Conservation (phyloP, 2,329 filamentous ascomycete genomes). For the Hypoxylon sp. region DNA sequence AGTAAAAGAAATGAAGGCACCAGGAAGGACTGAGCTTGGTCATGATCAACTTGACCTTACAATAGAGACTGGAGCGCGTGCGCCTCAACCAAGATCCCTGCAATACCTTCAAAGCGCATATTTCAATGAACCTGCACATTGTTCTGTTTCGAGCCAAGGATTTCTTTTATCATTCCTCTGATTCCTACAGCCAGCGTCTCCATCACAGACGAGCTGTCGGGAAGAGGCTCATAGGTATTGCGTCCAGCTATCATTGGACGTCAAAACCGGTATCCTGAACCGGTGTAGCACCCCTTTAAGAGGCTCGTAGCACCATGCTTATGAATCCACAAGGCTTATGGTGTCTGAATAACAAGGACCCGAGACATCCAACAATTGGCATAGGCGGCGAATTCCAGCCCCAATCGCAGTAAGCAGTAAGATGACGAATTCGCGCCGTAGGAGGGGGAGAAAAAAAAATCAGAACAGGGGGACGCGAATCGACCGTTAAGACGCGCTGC, state of each 20-base stretch:
- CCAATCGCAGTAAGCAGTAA: constrained; percentile 2
- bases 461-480: not conserved
- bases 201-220: not conserved
- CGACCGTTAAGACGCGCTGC: constrained; percentile 12
- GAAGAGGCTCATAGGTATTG: not conserved
- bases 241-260: not conserved
- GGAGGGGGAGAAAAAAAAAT: not conserved
- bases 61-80: not conserved
- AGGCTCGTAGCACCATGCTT: not conserved
- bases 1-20: not conserved
- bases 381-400: not conserved
- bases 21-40: not conserved
- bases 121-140: not conserved
- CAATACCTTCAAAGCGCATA: not conserved
- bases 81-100: not conserved
- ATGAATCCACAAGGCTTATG: not conserved
- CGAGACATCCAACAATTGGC: not conserved
- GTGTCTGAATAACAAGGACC: constrained; percentile 1
- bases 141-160: not conserved
- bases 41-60: not conserved
- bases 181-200: not conserved
- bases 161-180: not conserved
- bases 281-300: constrained; percentile 3
- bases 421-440: not conserved
- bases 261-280: not conserved